Evolutionary conservation across 1,284 basidiomycete genomes (phyloP).

Genomic region (Phaffia rhodozyma): DNA sequence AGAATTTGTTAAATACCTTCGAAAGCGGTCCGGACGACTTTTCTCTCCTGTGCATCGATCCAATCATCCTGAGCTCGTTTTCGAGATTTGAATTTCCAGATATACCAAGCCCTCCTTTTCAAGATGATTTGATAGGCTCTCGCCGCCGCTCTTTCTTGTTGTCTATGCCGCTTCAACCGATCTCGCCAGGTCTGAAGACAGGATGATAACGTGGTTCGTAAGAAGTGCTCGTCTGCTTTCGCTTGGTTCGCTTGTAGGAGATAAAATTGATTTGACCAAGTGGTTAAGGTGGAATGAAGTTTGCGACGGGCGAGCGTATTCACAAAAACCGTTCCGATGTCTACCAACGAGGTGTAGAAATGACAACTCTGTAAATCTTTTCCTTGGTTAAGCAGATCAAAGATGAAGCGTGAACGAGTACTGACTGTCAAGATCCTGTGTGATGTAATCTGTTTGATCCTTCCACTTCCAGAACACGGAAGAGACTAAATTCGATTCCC

Average conservation of each 20-base stretch:
- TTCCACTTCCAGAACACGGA: too few relatives aligned
- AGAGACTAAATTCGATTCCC: too few relatives aligned
- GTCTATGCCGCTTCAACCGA: not conserved
- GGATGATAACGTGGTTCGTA: not conserved
- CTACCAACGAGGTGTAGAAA: too few relatives aligned
- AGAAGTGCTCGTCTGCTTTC: not conserved
- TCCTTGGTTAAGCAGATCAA: too few relatives aligned
- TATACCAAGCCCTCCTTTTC: constrained; percentile 2
- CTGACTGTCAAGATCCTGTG: too few relatives aligned
- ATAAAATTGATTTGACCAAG: too few relatives aligned
- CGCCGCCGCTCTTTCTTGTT: constrained; percentile 1
- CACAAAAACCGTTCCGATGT: too few relatives aligned
- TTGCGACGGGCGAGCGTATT: too few relatives aligned
- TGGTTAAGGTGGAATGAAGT: too few relatives aligned
- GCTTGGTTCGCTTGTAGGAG: not conserved
- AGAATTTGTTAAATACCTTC: not conserved
- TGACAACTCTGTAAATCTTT: too few relatives aligned
- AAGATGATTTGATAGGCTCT: constrained; percentile 10
- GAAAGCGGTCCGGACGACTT: not conserved
- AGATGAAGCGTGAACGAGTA: too few relatives aligned
- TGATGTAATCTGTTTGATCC: too few relatives aligned
- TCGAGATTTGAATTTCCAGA: not conserved
- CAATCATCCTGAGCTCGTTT: not conserved
- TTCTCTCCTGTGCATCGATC: not conserved
- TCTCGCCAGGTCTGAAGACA: not conserved